These are phyloP conservation scores for Bipolaris oryzae DNA, from an alignment of 2,329 filamentous ascomycete genomes.

Conservation along the genomic window DNA sequence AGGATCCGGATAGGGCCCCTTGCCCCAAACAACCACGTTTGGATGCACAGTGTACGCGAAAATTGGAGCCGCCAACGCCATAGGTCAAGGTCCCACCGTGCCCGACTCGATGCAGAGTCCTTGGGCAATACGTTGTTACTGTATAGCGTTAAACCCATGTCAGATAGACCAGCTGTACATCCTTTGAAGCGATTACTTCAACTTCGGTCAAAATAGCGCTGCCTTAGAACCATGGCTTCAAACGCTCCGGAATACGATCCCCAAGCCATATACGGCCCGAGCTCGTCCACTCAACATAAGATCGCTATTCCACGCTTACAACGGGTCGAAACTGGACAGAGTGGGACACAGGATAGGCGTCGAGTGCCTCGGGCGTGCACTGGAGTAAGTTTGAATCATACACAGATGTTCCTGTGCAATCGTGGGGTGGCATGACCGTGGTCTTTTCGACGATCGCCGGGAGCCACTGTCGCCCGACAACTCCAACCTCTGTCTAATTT, in stretches of 20 bases:
- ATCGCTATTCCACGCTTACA: constrained; percentile 44
- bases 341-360: constrained; percentile 28
- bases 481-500: not conserved
- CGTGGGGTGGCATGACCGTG: not conserved
- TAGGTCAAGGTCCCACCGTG: constrained; percentile 7
- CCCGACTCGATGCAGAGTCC: constrained; percentile 1
- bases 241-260: constrained; percentile 10
- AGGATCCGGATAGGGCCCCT: constrained; percentile 1
- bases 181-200: constrained; percentile 10
- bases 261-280: constrained; percentile 12
- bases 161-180: constrained; percentile 5
- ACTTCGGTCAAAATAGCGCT: constrained; percentile 8
- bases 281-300: constrained; percentile 26
- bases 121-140: constrained; percentile 4
- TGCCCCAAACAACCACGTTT: constrained; percentile 11
- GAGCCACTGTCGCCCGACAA: constrained; percentile 6
- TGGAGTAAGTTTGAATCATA: constrained; percentile 27
- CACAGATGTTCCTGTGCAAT: not conserved
- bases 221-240: constrained; percentile 17
- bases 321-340: constrained; percentile 17
- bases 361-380: constrained; percentile 40
- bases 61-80: constrained; percentile 17
- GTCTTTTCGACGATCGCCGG: not conserved
- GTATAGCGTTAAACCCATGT: constrained; percentile 6
- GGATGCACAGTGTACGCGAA: constrained; percentile 12